Percentiles rank a stretch among this genome's conserved stretches.
Conservation (phyloP, 495 filamentous ascomycete species). For the Penicillium taxi region DNA sequence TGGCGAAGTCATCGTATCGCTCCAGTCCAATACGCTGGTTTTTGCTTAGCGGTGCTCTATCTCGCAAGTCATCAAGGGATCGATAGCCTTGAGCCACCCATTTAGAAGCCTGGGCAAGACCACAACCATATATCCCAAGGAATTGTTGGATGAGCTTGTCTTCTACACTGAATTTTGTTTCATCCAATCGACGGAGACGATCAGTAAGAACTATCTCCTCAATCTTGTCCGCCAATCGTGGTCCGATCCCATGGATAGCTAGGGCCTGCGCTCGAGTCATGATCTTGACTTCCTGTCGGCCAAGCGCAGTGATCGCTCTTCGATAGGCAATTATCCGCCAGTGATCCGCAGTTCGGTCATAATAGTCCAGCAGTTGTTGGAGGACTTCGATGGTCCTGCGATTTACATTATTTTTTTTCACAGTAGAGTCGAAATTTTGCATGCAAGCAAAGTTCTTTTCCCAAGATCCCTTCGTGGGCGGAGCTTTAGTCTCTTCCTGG, state of each 20-base stretch:
- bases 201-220: constrained; percentile 82
- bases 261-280: constrained; percentile 60
- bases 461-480: constrained; percentile 20
- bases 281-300: constrained; percentile 58
- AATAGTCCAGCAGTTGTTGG: constrained; percentile 76
- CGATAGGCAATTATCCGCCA: constrained; percentile 78
- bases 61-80: constrained; percentile 62
- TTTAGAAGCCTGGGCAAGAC: constrained; percentile 56
- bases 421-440: constrained; percentile 45
- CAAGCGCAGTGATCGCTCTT: constrained; percentile 65
- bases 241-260: constrained; percentile 62
- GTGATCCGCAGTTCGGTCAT: constrained; percentile 63
- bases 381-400: constrained; percentile 67
- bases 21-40: constrained; percentile 76
- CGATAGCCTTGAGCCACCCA: constrained; percentile 75
- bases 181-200: constrained; percentile 64
- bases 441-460: constrained; percentile 61
- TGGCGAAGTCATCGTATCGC: constrained; percentile 73
- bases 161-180: constrained; percentile 53
- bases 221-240: constrained; percentile 75
- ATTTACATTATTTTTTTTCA: constrained; percentile 52
- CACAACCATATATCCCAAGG: constrained; percentile 73
- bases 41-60: constrained; percentile 56
- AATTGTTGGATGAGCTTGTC: constrained; percentile 61
- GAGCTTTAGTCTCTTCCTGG: constrained; percentile 5